A percentile compares a stretch with the other conserved stretches of the same genome.
Evolutionary conservation across 768 basidiomycete species (phyloP).

Genomic region (Sarcodon aspratus): DNA sequence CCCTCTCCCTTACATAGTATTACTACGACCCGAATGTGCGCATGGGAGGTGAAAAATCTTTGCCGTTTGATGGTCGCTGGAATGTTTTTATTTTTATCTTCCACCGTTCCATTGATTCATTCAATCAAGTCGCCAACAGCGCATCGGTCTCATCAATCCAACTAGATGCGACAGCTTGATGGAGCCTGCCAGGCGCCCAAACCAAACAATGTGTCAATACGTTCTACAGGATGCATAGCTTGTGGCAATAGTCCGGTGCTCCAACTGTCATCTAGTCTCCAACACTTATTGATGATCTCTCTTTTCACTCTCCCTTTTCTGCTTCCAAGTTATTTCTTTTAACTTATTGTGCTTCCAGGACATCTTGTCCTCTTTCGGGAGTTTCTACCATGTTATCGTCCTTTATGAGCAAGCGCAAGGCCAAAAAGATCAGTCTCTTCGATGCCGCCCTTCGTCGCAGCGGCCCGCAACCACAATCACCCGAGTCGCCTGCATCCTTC

Average conservation of each 20-base stretch:
- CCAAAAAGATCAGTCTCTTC: slow-evolving; percentile 11
- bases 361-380: slow-evolving; percentile 1
- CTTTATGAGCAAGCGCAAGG: slow-evolving; percentile 12
- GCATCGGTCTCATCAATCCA: too few relatives aligned
- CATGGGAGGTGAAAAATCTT: too few relatives aligned
- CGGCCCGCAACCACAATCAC: slow-evolving; percentile 13
- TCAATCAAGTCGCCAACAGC: too few relatives aligned
- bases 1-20: too few relatives aligned
- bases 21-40: too few relatives aligned
- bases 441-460: slow-evolving; percentile 8
- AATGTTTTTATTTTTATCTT: too few relatives aligned
- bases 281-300: not conserved
- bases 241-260: not conserved
- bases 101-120: too few relatives aligned
- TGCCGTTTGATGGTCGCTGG: too few relatives aligned
- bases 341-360: slow-evolving; percentile 1
- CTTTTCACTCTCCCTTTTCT: not conserved
- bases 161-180: too few relatives aligned
- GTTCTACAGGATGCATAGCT: not conserved
- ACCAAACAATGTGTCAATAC: too few relatives aligned
- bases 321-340: slow-evolving; percentile 2
- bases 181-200: too few relatives aligned
- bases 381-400: slow-evolving; percentile 11
- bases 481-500: slow-evolving; percentile 14
- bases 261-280: not conserved